Evolutionary conservation across 75 land plant genomes (phyloP).

Genomic region (Sequoia sempervirens): DNA sequence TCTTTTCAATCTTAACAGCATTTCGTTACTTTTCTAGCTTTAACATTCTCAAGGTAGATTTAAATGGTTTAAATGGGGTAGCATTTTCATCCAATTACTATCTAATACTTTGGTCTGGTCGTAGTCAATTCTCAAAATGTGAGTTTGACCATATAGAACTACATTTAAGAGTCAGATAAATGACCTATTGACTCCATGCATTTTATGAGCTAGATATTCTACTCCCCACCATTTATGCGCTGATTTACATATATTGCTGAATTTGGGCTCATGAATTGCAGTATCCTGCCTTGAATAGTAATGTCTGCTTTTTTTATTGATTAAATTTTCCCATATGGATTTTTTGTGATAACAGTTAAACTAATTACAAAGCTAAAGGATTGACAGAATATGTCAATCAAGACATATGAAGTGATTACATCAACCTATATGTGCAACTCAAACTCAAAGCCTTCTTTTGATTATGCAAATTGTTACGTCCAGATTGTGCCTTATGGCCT

Average conservation of each 20-base stretch:
- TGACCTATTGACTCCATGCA: background rate
- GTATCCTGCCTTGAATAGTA: background rate
- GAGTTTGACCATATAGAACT: background rate
- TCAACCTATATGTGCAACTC: no score
- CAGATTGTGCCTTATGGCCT: background rate
- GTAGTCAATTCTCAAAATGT: background rate
- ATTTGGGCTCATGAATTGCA: background rate
- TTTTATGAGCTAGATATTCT: no score
- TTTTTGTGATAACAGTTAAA: background rate
- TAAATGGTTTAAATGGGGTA: background rate
- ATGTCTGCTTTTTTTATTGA: background rate
- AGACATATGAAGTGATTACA: no score
- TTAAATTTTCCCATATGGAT: background rate
- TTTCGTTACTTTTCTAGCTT: background rate
- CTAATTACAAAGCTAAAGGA: background rate
- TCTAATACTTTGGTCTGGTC: background rate
- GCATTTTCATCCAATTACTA: background rate
- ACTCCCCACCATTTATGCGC: background rate
- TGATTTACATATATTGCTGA: background rate
- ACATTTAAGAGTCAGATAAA: background rate
- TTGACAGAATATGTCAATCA: no score
- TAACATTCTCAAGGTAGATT: background rate
- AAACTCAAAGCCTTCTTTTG: background rate
- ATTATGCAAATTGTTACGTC: background rate
- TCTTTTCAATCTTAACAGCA: background rate